Base-by-base conservation (phyloP, 495 filamentous ascomycete genomes). In the Penicillium antarcticum region DNA sequence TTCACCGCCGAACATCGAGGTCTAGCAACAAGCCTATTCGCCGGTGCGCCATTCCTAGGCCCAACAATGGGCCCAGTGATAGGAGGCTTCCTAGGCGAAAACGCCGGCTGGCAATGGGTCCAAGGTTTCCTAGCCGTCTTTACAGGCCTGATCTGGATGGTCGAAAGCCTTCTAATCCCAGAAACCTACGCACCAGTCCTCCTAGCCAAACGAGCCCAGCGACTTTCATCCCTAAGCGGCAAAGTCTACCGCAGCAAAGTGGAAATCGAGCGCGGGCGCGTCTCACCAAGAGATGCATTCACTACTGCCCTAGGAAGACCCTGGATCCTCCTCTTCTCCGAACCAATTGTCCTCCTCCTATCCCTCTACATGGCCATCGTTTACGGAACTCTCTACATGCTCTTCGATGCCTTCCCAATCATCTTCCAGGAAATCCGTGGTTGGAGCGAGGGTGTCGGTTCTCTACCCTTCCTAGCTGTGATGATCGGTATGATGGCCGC, bases 331-430 rank as follows among this genome's bases (percentile, higher is more conserved):
- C 77, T 91, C 9, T 79, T 91, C 60, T 69, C 70, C 49, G 88
- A 91, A 9, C 78, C 81, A 3, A 82, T 87, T 48, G 75, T 80
- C 33, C 67, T 80, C 26, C 57, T 81, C 5, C 72, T 83, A 9
- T 80, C 79, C 4, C 43, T 84, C 6, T 89, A 89, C 66, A 78
- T 88, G 61, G 79, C 84, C 26, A 76, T 88, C 52, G 68, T 80
- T 14, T 89, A 88, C 57, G 81, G 84, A 0, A 81, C 86, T 8
- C 69, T 89, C 3, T 91, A 91, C 65, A 77, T 92, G 36, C 77
- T 91, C 16, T 92, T 94, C 68, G 82, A 87, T 38, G 87, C 87
- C 13, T 67, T 72, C 40, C 89, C 89, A 2, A 83, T 92, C 38
- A 81, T 92, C 45, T 92, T 88, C 67, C 73, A 79, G 13, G 67